phyloP scores from a whole-genome alignment of 257 asterid species.

The Orobanche coerulescens region DNA sequence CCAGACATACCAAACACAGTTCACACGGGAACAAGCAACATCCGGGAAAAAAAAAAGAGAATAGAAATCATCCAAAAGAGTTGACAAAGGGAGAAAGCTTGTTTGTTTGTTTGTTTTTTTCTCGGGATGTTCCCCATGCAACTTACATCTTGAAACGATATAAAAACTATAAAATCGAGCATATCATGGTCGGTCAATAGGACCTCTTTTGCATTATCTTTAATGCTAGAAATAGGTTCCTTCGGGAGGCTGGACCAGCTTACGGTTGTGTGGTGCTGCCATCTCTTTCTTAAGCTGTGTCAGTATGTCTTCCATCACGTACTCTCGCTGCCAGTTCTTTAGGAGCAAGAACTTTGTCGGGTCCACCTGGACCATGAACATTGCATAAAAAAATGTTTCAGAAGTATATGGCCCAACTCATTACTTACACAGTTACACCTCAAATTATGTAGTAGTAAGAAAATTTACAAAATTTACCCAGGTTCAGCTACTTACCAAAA shows the following conservation, averaged over 20 bases:
- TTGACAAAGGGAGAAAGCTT: constrained; percentile 19
- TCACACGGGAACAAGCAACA: neutral
- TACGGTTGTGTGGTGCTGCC: constrained; percentile 33
- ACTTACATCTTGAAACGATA: constrained; percentile 17
- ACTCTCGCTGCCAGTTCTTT: constrained; percentile 77
- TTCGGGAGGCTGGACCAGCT: constrained; percentile 66
- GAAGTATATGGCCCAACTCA: no score
- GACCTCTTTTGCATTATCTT: constrained; percentile 13
- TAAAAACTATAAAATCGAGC: constrained; percentile 1
- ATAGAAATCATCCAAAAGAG: constrained; percentile 19
- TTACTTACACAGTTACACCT: neutral
- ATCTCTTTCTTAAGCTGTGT: constrained; percentile 35
- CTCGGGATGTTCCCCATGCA: constrained; percentile 16
- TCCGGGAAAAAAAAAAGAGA: neutral
- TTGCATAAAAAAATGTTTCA: neutral
- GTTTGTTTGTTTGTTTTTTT: constrained; percentile 9
- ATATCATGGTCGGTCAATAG: constrained; percentile 13
- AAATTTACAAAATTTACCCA: neutral
- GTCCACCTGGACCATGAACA: constrained; percentile 49
- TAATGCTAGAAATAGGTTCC: constrained; percentile 68
- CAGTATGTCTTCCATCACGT: constrained; percentile 41
- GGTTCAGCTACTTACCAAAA: neutral
- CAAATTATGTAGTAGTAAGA: neutral
- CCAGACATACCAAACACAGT: constrained; percentile 18
- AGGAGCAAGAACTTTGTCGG: constrained; percentile 60